Conservation (phyloP, 345 rosid species). For the Excoecaria agallocha region DNA sequence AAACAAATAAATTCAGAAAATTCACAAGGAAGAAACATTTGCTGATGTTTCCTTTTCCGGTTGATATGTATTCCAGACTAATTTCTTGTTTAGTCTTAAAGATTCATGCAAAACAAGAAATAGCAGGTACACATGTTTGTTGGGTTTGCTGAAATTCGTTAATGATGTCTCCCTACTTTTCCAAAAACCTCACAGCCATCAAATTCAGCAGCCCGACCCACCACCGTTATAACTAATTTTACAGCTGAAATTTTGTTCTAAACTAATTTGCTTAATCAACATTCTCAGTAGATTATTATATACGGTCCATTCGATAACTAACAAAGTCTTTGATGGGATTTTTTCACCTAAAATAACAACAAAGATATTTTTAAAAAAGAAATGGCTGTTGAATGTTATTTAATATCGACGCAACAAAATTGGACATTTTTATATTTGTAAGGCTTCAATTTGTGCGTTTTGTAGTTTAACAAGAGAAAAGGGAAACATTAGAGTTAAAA, state of each 20-base stretch:
- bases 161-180: background rate
- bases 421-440: no score
- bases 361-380: background rate
- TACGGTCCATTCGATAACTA: background rate
- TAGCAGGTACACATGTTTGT: conserved; percentile 3
- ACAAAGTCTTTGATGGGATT: background rate
- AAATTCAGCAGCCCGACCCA: background rate
- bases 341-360: background rate
- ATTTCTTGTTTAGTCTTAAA: background rate
- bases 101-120: background rate
- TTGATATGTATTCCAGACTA: no score
- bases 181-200: background rate
- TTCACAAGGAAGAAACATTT: no score
- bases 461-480: no score
- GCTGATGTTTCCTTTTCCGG: no score
- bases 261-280: conserved; percentile 4
- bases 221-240: background rate
- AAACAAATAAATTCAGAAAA: no score
- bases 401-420: background rate
- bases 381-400: background rate
- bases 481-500: no score
- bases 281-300: background rate
- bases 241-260: conserved; percentile 1
- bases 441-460: no score
- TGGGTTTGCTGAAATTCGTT: conserved; percentile 12